A percentile compares a stretch with the other conserved stretches of the same genome.
Conservation (phyloP, 768 basidiomycete genomes). For the Amanita pallidorosea region DNA sequence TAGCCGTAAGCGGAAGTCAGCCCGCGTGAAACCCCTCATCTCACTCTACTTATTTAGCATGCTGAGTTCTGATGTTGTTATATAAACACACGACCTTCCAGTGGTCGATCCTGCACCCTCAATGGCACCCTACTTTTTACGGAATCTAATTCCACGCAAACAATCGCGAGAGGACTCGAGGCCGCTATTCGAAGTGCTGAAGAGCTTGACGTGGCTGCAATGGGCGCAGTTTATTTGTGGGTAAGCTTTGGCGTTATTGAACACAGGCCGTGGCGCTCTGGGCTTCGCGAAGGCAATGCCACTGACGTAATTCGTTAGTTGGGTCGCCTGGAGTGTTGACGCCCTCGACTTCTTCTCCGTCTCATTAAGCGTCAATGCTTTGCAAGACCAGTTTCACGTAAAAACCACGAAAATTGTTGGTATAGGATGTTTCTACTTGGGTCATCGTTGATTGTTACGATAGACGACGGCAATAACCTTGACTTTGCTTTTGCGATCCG, state of each 20-base stretch:
- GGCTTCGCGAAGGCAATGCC: background rate
- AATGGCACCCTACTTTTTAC: constrained; percentile 40
- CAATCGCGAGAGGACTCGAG: constrained; percentile 21
- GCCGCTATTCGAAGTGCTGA: constrained; percentile 32
- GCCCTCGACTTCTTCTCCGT: constrained; percentile 20
- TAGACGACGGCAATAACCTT: constrained; percentile 80
- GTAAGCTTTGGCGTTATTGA: constrained; percentile 22
- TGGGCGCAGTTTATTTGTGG: constrained; percentile 49
- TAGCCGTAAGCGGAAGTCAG: no score
- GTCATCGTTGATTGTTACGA: background rate
- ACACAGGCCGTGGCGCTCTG: background rate
- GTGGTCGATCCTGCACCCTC: no score
- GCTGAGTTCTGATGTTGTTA: background rate
- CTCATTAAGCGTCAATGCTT: constrained; percentile 13
- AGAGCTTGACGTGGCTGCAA: constrained; percentile 35
- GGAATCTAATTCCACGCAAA: constrained; percentile 29
- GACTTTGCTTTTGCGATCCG: constrained; percentile 83
- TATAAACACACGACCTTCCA: background rate
- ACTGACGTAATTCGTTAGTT: constrained; percentile 8
- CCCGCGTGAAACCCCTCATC: no score
- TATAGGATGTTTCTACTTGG: background rate
- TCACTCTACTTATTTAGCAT: background rate
- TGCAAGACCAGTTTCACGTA: constrained; percentile 13
- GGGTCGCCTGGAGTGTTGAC: constrained; percentile 19
- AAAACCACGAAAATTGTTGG: constrained; percentile 14